These are phyloP conservation scores for Euphorbia tirucalli DNA, from an alignment of 345 rosid genomes.

Conservation along the genomic window DNA sequence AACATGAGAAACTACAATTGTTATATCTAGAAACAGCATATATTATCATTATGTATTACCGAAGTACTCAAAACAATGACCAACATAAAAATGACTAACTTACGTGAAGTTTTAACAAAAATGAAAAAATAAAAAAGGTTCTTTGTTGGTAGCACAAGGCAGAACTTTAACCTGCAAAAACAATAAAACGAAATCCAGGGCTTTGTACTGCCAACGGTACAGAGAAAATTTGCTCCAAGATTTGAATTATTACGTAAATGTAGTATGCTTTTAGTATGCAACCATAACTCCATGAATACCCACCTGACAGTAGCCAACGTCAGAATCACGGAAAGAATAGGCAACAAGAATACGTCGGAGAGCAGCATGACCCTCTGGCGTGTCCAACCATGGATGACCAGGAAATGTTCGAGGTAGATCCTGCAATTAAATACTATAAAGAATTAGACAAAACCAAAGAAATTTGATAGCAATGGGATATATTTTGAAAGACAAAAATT, in stretches of 20 bases:
- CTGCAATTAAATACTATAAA: conserved; percentile 40
- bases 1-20: background rate
- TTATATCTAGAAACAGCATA: background rate
- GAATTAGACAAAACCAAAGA: background rate
- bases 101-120: background rate
- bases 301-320: conserved; percentile 99
- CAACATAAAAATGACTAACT: background rate
- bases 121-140: background rate
- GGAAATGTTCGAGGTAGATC: conserved; percentile 98
- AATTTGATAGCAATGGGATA: conserved; percentile 3
- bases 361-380: conserved; percentile 94
- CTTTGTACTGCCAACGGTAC: background rate
- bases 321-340: conserved; percentile 97
- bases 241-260: background rate
- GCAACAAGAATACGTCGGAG: conserved; percentile 92
- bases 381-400: conserved; percentile 99
- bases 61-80: background rate
- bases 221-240: background rate
- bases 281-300: conserved; percentile 9
- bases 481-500: background rate
- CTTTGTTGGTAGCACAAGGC: background rate
- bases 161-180: background rate
- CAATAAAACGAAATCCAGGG: background rate
- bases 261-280: conserved; percentile 1
- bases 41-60: background rate